Evolutionary conservation across 257 asterid genomes (phyloP), one percentile per base, ranked within the genome.

Genomic region (Marsdenia floribunda): DNA sequence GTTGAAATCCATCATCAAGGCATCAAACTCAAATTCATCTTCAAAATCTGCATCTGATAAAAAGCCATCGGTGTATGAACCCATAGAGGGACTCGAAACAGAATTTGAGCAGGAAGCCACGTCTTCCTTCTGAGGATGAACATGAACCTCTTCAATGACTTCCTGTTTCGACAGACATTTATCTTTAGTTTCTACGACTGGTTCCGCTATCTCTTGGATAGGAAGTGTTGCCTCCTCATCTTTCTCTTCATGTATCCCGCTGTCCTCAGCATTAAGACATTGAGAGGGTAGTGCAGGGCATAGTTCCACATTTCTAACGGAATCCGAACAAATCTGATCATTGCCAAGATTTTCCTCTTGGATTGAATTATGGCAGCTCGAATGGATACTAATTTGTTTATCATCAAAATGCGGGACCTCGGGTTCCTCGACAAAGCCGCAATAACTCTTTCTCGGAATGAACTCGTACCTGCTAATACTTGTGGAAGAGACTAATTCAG

Each of bases 11-110:
- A 69, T 54, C 15, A 15, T 2, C 7, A 35, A 58, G 42, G 47
- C 68, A 75, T 75, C 74, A 57, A 76, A 65, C 58, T 77, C 80
- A 65, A 76, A 80, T 47, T 77, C 88, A 15, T 72, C 83, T 21
- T 72, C 90, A 40, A 88, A 90, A 78, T 86, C 93, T n/a, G 83
- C 81, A 64, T 87, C 97, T 0, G 88, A 87, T 19, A 88, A 76
- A 80, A 93, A 91, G 0, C 84, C 89, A 14, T 84, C 87, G 19
- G 80, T 79, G 53, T 74, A 75, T 13, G 90, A 82, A 77, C 85
- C 86, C 37, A 76, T 82, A 12, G 78, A 77, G 26, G 75, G 46
- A 72, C 75, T 77, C 80, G 78, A 77, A 5, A 73, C 81, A 14
- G 85, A 68, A 76, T 78, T 86, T 22, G 85, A 82, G 75, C 77